phyloP scores from a whole-genome alignment of 2,329 filamentous ascomycete species.

The Verticillium isaacii region DNA sequence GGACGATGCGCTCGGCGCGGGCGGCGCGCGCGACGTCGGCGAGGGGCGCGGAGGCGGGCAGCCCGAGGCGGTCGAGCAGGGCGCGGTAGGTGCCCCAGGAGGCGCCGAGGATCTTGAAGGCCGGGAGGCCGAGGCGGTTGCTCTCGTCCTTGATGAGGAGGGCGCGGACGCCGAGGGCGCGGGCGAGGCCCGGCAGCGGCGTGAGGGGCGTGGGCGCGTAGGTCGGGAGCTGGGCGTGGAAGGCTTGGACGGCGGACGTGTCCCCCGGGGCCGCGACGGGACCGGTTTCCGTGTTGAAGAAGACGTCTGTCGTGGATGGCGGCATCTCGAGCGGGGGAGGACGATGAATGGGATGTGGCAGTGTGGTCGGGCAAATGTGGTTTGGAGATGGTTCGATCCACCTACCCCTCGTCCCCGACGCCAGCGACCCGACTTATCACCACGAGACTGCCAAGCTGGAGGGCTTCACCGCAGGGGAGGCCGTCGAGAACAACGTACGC shows the following conservation, averaged over 20 bases:
- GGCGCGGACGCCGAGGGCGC: conserved; percentile 48
- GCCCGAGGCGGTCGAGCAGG: conserved; percentile 36
- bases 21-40: conserved; percentile 30
- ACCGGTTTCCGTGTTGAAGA: not conserved
- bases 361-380: too few species aligned
- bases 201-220: conserved; percentile 52
- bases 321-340: not conserved
- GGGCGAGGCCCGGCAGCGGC: conserved; percentile 48
- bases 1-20: conserved; percentile 28
- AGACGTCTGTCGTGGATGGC: not conserved
- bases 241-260: conserved; percentile 23
- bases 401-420: too few species aligned
- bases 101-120: conserved; percentile 78
- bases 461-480: too few species aligned
- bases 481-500: too few species aligned
- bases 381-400: too few species aligned
- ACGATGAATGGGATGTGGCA: too few species aligned
- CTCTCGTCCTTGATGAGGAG: conserved; percentile 71
- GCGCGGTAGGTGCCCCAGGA: conserved; percentile 67
- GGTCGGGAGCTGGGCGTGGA: conserved; percentile 54
- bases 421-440: too few species aligned
- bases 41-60: conserved; percentile 37
- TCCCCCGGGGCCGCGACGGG: not conserved
- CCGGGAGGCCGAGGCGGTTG: conserved; percentile 60
- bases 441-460: too few species aligned